phyloP scores from a whole-genome alignment of 108 stramenopile species.

The Skeletonema menzelii region DNA sequence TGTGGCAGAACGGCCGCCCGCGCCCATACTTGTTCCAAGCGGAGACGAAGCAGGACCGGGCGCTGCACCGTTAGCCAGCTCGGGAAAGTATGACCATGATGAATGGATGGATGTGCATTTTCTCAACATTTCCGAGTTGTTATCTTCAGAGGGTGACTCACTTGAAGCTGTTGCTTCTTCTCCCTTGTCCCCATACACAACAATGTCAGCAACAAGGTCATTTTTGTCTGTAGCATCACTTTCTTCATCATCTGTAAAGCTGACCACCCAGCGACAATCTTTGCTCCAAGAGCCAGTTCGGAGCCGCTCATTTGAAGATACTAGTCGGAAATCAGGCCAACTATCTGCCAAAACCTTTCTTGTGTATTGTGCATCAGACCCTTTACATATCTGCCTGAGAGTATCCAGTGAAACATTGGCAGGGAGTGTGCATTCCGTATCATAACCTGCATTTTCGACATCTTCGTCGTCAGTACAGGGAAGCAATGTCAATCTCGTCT shows the following conservation, averaged over 20 bases:
- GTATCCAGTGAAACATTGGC: conserved; percentile 5
- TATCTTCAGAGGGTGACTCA: not conserved
- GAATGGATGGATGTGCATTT: conserved; percentile 37
- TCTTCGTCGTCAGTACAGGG: conserved; percentile 6
- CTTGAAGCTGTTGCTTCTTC: not conserved
- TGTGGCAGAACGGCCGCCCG: not conserved
- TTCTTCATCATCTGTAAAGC: conserved; percentile 9
- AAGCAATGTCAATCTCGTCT: conserved; percentile 28
- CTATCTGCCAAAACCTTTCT: conserved; percentile 7
- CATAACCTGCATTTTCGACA: conserved; percentile 3
- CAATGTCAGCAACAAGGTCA: not conserved
- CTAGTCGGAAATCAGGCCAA: not conserved
- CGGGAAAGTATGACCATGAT: conserved; percentile 41
- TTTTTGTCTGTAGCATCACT: not conserved
- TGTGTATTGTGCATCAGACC: conserved; percentile 13
- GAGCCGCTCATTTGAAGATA: conserved; percentile 7
- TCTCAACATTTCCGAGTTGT: conserved; percentile 7
- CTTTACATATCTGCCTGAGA: not conserved
- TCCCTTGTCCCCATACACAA: not conserved
- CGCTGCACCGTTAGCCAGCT: not conserved
- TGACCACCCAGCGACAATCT: conserved; percentile 24
- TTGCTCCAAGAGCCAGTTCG: conserved; percentile 7
- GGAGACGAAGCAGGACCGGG: conserved; percentile 13
- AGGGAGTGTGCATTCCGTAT: conserved; percentile 18
- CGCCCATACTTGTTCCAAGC: not conserved